phyloP scores from a whole-genome alignment of 345 rosid genomes.

The Eutrema heterophyllum region DNA sequence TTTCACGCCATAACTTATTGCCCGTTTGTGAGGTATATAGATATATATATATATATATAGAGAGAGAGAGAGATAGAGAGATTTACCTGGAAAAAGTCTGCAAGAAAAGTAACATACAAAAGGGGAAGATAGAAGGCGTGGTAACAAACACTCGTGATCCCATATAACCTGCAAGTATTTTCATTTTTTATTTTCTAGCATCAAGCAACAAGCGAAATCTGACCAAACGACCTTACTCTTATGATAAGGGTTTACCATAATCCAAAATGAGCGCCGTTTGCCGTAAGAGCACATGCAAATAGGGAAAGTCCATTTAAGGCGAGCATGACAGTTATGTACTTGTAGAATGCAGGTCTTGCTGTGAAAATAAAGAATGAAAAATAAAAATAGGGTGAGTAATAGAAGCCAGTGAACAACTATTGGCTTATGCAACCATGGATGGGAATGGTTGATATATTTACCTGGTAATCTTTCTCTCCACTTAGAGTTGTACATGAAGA shows the following conservation, averaged over 20 bases:
- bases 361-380: slow-evolving; percentile 25
- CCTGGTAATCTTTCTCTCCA: slow-evolving; percentile 98
- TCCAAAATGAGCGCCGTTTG: slow-evolving; percentile 71
- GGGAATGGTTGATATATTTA: slow-evolving; percentile 19
- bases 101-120: slow-evolving; percentile 64
- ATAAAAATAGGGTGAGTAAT: slow-evolving; percentile 6
- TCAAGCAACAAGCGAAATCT: slow-evolving; percentile 3
- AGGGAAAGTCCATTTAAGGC: slow-evolving; percentile 63
- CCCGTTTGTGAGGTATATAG: background rate
- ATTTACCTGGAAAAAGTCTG: slow-evolving; percentile 89
- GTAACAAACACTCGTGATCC: slow-evolving; percentile 63
- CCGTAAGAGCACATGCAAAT: slow-evolving; percentile 63
- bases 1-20: no score
- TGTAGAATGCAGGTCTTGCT: slow-evolving; percentile 97
- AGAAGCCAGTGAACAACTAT: background rate
- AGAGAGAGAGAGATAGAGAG: background rate
- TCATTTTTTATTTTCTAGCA: background rate
- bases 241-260: slow-evolving; percentile 51
- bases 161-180: slow-evolving; percentile 62
- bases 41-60: background rate
- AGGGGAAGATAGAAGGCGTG: slow-evolving; percentile 92
- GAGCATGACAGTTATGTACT: slow-evolving; percentile 67
- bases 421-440: slow-evolving; percentile 1
- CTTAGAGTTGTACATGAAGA: slow-evolving; percentile 83
- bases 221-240: background rate